phyloP scores from a whole-genome alignment of 2,329 filamentous ascomycete species.

The Pseudocercospora fuligena region DNA sequence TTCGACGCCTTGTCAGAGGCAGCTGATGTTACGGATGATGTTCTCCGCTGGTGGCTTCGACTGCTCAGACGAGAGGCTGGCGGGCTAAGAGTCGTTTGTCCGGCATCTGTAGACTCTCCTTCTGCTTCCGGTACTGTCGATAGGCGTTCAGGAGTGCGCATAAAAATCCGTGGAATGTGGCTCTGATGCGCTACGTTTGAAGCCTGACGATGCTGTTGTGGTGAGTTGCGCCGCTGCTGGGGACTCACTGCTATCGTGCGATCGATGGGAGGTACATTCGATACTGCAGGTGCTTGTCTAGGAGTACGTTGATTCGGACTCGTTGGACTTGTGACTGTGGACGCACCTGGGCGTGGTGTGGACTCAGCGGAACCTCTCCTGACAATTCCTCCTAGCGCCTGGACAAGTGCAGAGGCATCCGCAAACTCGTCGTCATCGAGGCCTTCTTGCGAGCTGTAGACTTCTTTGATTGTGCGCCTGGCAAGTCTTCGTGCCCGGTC shows the following conservation, averaged over 20 bases:
- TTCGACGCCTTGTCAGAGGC: slow-evolving; percentile 42
- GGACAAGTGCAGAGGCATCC: slow-evolving; percentile 86
- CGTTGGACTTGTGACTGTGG: slow-evolving; percentile 16
- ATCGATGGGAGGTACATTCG: slow-evolving; percentile 30
- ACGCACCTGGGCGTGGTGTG: slow-evolving; percentile 34
- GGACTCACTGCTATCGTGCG: slow-evolving; percentile 41
- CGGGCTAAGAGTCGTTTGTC: slow-evolving; percentile 18
- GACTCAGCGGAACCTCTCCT: slow-evolving; percentile 63
- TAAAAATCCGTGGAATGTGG: slow-evolving; percentile 21
- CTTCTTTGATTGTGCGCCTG: slow-evolving; percentile 81
- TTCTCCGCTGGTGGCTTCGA: slow-evolving; percentile 27
- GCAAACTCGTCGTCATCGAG: slow-evolving; percentile 96
- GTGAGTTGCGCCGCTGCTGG: slow-evolving; percentile 10
- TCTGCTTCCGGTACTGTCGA: slow-evolving; percentile 41
- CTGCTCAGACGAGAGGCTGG: slow-evolving; percentile 37
- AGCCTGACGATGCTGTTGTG: slow-evolving; percentile 9
- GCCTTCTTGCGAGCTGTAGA: slow-evolving; percentile 87
- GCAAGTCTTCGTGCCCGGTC: slow-evolving; percentile 77
- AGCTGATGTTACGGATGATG: slow-evolving; percentile 31
- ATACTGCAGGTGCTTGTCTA: slow-evolving; percentile 2
- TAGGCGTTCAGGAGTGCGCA: slow-evolving; percentile 37
- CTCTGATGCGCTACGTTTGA: neutral
- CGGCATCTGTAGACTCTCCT: slow-evolving; percentile 21
- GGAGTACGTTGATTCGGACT: slow-evolving; percentile 20
- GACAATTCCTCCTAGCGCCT: slow-evolving; percentile 85